Evolutionary conservation across 169 alveolate species (phyloP).

Genomic region (Plasmodium vivax): DNA sequence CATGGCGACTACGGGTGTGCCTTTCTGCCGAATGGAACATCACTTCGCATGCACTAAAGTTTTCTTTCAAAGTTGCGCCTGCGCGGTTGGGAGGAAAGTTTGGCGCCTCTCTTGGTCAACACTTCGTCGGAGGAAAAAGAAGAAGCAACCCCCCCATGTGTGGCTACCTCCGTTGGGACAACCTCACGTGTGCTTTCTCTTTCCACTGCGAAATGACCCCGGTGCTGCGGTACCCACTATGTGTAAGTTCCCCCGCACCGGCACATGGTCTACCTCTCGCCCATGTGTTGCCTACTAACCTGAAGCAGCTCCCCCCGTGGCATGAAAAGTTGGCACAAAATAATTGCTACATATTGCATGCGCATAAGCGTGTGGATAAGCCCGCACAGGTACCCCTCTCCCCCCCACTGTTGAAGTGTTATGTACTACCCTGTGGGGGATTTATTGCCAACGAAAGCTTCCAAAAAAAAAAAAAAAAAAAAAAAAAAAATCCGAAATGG

Average conservation of each 20-base stretch:
- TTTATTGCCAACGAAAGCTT: neutral
- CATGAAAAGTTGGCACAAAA: neutral
- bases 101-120: too few relatives aligned
- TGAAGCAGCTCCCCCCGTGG: neutral
- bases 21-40: neutral
- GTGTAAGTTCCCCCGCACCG: neutral
- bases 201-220: neutral
- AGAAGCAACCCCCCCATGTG: too few relatives aligned
- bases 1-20: too few relatives aligned
- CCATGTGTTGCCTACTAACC: neutral
- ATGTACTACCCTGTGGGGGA: neutral
- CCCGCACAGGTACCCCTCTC: too few relatives aligned
- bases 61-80: too few relatives aligned
- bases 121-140: too few relatives aligned
- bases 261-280: neutral
- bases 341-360: neutral
- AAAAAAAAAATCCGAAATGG: neutral
- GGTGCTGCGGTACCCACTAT: neutral
- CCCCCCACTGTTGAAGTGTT: neutral
- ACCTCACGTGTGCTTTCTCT: neutral
- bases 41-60: too few relatives aligned
- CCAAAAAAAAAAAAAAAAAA: neutral
- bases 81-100: too few relatives aligned
- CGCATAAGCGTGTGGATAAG: too few relatives aligned
- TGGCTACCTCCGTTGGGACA: too few relatives aligned